Evolutionary conservation across 441 rosid genomes (phyloP).

Genomic region (Erodium moschatum): DNA sequence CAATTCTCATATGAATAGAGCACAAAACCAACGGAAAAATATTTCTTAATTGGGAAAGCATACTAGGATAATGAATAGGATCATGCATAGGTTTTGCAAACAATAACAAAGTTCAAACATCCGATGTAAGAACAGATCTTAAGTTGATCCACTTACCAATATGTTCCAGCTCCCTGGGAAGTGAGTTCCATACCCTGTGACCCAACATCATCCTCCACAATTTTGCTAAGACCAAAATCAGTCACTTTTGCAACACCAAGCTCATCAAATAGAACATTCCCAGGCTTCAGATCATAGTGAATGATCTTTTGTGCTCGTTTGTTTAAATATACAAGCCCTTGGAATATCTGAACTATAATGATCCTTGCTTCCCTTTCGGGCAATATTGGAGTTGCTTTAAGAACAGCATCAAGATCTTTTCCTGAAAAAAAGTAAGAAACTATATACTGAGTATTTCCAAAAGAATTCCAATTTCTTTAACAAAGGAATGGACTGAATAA

Average conservation of each 20-base stretch:
- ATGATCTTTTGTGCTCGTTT: conserved; percentile 79
- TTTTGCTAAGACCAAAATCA: conserved; percentile 98
- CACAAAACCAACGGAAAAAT: neutral
- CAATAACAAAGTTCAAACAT: conserved; percentile 11
- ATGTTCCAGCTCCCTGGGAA: conserved; percentile 99
- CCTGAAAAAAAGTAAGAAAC: conserved; percentile 39
- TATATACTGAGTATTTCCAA: conserved; percentile 7
- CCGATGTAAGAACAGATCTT: conserved; percentile 16
- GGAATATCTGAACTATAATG: conserved; percentile 86
- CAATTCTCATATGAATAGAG: neutral
- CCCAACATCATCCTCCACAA: conserved; percentile 85
- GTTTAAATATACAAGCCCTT: conserved; percentile 89
- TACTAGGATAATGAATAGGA: neutral
- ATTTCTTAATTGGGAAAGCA: neutral
- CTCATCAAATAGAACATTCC: conserved; percentile 94
- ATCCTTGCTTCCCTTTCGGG: conserved; percentile 96
- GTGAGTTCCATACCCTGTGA: conserved; percentile 99
- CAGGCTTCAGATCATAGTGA: conserved; percentile 97
- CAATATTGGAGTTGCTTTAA: conserved; percentile 76
- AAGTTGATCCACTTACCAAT: conserved; percentile 57
- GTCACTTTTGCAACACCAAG: conserved; percentile 95
- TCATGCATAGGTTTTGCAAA: neutral
- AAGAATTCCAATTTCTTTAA: neutral
- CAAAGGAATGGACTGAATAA: conserved; percentile 6
- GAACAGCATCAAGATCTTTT: conserved; percentile 95